Evolutionary conservation across 2,329 filamentous ascomycete genomes (phyloP).

Genomic region (Karstenula rhodostoma): DNA sequence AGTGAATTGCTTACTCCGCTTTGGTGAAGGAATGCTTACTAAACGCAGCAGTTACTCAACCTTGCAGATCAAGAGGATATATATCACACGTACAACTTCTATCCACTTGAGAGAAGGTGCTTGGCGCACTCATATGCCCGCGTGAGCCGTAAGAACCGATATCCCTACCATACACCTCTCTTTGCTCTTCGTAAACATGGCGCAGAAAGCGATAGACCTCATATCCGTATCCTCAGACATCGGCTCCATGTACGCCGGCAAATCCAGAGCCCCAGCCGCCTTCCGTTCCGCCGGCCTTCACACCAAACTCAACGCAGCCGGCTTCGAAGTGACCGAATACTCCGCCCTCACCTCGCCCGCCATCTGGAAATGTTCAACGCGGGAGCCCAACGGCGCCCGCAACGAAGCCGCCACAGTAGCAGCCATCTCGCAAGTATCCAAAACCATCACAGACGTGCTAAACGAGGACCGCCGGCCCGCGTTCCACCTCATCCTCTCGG

Average conservation of each 20-base stretch:
- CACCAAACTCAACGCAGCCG: conserved; percentile 15
- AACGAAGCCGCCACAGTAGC: conserved; percentile 23
- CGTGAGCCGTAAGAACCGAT: no score
- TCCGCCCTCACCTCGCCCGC: conserved; percentile 11
- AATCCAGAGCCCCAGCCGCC: conserved; percentile 22
- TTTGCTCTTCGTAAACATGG: not conserved
- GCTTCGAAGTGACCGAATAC: conserved; percentile 8
- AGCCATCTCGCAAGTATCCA: conserved; percentile 16
- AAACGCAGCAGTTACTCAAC: not conserved
- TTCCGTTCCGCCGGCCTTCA: conserved; percentile 17
- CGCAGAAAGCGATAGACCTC: conserved; percentile 11
- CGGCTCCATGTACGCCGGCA: conserved; percentile 27
- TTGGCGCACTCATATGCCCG: not conserved
- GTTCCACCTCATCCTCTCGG: conserved; percentile 26
- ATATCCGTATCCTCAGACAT: conserved; percentile 24
- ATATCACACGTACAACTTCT: not conserved
- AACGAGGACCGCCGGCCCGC: not conserved
- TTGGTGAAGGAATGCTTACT: not conserved
- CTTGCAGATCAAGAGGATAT: not conserved
- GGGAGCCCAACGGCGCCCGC: conserved; percentile 21
- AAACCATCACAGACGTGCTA: conserved; percentile 1
- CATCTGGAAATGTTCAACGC: conserved; percentile 14
- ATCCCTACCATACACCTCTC: no score
- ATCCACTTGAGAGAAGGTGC: not conserved
- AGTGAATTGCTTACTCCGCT: not conserved